Percentiles rank a stretch among this genome's conserved stretches.
Conservation (phyloP, 2,329 filamentous ascomycete species). For the Claviceps purpurea region DNA sequence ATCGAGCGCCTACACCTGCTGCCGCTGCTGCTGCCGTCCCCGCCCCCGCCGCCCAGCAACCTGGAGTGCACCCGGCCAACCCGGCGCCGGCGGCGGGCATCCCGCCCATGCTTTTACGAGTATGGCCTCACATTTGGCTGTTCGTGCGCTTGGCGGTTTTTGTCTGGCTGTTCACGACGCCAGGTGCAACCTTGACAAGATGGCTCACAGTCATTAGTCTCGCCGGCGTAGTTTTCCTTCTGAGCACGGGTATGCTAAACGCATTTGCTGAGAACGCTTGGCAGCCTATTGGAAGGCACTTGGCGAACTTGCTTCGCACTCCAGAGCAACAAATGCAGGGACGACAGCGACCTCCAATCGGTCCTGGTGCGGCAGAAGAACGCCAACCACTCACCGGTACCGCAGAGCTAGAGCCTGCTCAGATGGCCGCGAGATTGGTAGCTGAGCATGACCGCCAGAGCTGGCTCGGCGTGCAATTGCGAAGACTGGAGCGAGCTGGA, state of each 20-base stretch:
- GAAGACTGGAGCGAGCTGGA: slow-evolving; percentile 44
- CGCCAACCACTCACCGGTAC: slow-evolving; percentile 14
- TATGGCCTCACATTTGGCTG: slow-evolving; percentile 53
- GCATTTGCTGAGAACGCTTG: slow-evolving; percentile 40
- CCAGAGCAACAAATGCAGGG: slow-evolving; percentile 22
- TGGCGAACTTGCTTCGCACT: slow-evolving; percentile 44
- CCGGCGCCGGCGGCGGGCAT: slow-evolving; percentile 18
- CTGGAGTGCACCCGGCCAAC: slow-evolving; percentile 24
- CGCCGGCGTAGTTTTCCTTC: slow-evolving; percentile 41
- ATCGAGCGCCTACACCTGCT: not conserved
- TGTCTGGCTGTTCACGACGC: slow-evolving; percentile 51
- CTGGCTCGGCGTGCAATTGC: slow-evolving; percentile 27
- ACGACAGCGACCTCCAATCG: slow-evolving; percentile 10
- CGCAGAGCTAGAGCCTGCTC: slow-evolving; percentile 30
- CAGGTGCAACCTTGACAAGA: slow-evolving; percentile 43
- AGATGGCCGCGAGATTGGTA: slow-evolving; percentile 41
- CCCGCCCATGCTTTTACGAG: slow-evolving; percentile 19
- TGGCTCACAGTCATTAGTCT: slow-evolving; percentile 42
- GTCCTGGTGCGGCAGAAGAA: slow-evolving; percentile 11
- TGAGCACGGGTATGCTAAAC: slow-evolving; percentile 46
- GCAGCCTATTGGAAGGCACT: slow-evolving; percentile 42
- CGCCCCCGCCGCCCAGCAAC: not conserved
- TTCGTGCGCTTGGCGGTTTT: slow-evolving; percentile 43
- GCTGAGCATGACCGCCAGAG: slow-evolving; percentile 20
- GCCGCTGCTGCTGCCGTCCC: not conserved